These are phyloP conservation scores for Quercus gilva DNA, from an alignment of 306 rosid genomes.

Conservation along the genomic window DNA sequence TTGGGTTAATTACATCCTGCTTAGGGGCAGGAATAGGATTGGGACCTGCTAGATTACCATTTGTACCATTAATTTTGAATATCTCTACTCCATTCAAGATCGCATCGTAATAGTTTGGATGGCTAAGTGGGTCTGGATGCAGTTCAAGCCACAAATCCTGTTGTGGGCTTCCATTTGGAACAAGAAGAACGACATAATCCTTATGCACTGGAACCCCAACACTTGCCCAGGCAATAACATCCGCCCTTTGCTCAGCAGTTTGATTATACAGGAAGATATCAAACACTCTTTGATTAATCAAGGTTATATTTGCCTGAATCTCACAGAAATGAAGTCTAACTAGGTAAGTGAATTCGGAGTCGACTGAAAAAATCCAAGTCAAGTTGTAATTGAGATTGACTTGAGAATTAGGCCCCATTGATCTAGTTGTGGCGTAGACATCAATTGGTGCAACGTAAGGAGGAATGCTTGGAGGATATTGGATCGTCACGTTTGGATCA, in stretches of 20 bases:
- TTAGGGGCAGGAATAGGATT: slow-evolving; percentile 53
- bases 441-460: slow-evolving; percentile 58
- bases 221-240: slow-evolving; percentile 43
- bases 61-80: slow-evolving; percentile 61
- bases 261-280: slow-evolving; percentile 60
- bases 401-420: slow-evolving; percentile 64
- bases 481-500: slow-evolving; percentile 34
- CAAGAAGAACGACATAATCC: slow-evolving; percentile 55
- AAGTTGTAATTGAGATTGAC: slow-evolving; percentile 69
- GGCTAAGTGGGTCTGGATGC: slow-evolving; percentile 37
- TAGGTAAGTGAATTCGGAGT: slow-evolving; percentile 72
- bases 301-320: slow-evolving; percentile 34
- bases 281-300: slow-evolving; percentile 59
- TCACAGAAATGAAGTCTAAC: slow-evolving; percentile 94
- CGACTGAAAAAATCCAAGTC: slow-evolving; percentile 79
- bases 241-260: slow-evolving; percentile 54
- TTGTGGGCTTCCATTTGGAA: slow-evolving; percentile 59
- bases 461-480: slow-evolving; percentile 43
- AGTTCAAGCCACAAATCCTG: slow-evolving; percentile 73
- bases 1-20: too few species aligned
- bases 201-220: slow-evolving; percentile 43
- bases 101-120: slow-evolving; percentile 44
- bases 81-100: slow-evolving; percentile 86
- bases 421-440: slow-evolving; percentile 72
- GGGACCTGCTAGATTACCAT: slow-evolving; percentile 68